Percentiles rank a stretch among this genome's conserved stretches.
These are phyloP conservation scores for Endocladia muricata DNA, from an alignment of 31 red algal genomes.

Conservation along the genomic window DNA sequence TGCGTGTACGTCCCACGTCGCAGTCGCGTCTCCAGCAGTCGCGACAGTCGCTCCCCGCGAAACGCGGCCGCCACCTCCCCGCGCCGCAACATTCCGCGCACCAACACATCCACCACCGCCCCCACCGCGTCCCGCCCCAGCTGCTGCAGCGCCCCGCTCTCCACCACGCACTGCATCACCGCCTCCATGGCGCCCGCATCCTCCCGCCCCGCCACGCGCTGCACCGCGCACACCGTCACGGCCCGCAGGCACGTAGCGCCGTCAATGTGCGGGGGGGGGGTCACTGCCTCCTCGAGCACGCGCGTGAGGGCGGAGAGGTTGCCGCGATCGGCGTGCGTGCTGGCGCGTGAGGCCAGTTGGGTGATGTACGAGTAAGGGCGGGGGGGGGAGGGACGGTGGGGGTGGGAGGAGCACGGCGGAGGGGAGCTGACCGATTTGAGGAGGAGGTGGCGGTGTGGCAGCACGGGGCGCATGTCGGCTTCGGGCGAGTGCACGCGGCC, in stretches of 20 bases:
- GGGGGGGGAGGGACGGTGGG: neutral
- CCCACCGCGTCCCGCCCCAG: conserved; percentile 32
- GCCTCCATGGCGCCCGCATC: conserved; percentile 21
- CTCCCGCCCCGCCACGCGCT: neutral
- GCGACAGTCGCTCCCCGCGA: conserved; percentile 44
- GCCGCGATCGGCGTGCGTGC: neutral
- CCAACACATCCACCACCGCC: conserved; percentile 41
- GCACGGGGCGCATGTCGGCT: conserved; percentile 65
- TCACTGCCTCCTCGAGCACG: conserved; percentile 15
- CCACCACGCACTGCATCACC: conserved; percentile 30
- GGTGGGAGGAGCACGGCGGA: neutral
- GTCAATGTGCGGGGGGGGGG: neutral
- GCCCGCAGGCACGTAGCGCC: conserved; percentile 8
- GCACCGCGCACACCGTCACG: conserved; percentile 25
- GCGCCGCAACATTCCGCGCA: conserved; percentile 29
- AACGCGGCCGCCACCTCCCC: conserved; percentile 47
- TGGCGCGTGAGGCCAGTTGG: neutral
- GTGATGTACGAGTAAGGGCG: no score
- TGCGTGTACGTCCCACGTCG: conserved; percentile 34
- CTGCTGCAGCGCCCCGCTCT: conserved; percentile 5
- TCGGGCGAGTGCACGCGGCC: conserved; percentile 61
- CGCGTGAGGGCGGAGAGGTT: conserved; percentile 11
- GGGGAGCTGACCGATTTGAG: conserved; percentile 7
- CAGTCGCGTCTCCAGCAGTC: conserved; percentile 32
- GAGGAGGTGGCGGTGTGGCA: conserved; percentile 50